phyloP scores from a whole-genome alignment of 1,284 basidiomycete genomes.

The Thelephora terrestris region DNA sequence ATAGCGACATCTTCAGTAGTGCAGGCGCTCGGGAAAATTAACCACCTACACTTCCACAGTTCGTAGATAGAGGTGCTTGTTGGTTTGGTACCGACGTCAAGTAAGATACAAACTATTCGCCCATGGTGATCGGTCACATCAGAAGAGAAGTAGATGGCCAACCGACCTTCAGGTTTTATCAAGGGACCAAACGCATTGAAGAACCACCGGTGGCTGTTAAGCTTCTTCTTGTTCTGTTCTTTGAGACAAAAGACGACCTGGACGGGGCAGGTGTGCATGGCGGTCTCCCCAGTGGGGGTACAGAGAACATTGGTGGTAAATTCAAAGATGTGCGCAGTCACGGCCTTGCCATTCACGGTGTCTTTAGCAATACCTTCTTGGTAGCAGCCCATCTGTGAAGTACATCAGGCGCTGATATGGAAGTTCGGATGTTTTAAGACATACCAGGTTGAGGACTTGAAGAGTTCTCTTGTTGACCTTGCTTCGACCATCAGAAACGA shows the following conservation, averaged over 20 bases:
- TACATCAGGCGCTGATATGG: slow-evolving; percentile 1
- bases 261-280: slow-evolving; percentile 75
- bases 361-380: slow-evolving; percentile 95
- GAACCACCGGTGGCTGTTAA: slow-evolving; percentile 93
- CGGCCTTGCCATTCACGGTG: slow-evolving; percentile 84
- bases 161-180: slow-evolving; percentile 68
- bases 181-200: slow-evolving; percentile 93
- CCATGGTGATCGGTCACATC: background rate
- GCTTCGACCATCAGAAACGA: slow-evolving; percentile 86
- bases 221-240: slow-evolving; percentile 93
- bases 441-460: slow-evolving; percentile 67
- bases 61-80: slow-evolving; percentile 92
- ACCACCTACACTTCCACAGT: slow-evolving; percentile 73
- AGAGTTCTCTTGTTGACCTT: slow-evolving; percentile 86
- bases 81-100: slow-evolving; percentile 93
- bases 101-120: slow-evolving; percentile 62
- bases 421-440: slow-evolving; percentile 11
- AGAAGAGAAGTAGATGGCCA: background rate
- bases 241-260: slow-evolving; percentile 91
- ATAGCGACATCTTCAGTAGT: slow-evolving; percentile 11
- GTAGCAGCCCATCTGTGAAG: slow-evolving; percentile 81
- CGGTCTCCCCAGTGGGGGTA: slow-evolving; percentile 78
- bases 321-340: slow-evolving; percentile 93
- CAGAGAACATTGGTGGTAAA: slow-evolving; percentile 77
- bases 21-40: background rate